Conservation (phyloP, 177 flowering plant species). For the Vitis hybrid region DNA sequence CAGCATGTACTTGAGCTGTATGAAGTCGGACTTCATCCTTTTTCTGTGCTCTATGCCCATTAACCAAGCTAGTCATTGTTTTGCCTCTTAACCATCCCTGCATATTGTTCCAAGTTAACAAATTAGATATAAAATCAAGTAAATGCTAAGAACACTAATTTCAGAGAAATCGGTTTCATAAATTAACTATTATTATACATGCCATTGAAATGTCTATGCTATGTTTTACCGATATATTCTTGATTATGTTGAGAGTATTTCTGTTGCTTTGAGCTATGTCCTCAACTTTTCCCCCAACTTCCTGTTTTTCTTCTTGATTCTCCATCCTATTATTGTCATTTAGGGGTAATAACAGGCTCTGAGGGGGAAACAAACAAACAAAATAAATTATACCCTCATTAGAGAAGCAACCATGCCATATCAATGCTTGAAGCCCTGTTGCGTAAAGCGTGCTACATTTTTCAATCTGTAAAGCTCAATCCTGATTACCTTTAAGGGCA, state of each 20-base stretch:
- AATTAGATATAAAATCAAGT: neutral
- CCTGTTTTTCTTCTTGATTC: neutral
- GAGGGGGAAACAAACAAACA: neutral
- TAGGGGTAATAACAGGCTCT: constrained; percentile 4
- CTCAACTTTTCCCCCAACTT: too few relatives aligned
- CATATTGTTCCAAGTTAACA: neutral
- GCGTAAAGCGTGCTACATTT: too few relatives aligned
- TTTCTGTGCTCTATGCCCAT: constrained; percentile 9
- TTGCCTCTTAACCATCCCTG: constrained; percentile 22
- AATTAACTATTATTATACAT: too few relatives aligned
- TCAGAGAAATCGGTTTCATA: neutral
- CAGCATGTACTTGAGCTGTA: constrained; percentile 30
- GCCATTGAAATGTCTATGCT: too few relatives aligned
- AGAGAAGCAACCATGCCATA: neutral
- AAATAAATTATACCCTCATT: neutral
- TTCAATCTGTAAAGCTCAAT: too few relatives aligned
- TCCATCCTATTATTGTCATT: neutral
- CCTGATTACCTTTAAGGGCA: too few relatives aligned
- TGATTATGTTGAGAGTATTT: neutral
- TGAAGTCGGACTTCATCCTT: constrained; percentile 29
- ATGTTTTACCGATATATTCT: constrained; percentile 5
- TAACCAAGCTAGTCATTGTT: constrained; percentile 10
- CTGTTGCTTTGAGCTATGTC: neutral
- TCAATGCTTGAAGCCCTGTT: too few relatives aligned
- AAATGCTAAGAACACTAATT: neutral